Base-by-base conservation (phyloP, 2,329 filamentous ascomycete species). In the Helotiales sp. region DNA sequence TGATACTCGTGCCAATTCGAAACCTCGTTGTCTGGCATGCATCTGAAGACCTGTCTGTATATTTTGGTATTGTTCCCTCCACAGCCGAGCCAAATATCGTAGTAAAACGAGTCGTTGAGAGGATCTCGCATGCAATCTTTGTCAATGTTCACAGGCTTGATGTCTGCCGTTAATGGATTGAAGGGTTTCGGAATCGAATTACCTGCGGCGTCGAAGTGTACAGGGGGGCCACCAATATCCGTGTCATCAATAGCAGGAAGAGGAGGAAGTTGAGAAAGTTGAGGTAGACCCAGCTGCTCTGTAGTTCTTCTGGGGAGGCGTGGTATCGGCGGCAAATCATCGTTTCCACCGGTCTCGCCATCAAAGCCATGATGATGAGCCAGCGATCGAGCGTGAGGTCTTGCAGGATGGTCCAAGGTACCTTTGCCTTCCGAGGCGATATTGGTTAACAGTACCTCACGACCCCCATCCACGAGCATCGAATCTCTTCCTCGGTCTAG, bases 41-140 rank as follows among this genome's bases (percentile, higher is more conserved):
- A 97, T 55, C 94, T 89, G 82, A 99, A 99, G 8, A 99, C 95
- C 69, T 91, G 89, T 34, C 96, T 91, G 81, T 92, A 99, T 57
- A 99, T 86, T 77, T 93, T 95, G 2, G 96, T 99, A 78, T 99
- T 99, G 82, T 98, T 98, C 70, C 91, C 89, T 0, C 96, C 96
- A 62, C 93, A 89, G 20, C 89, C 86, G 71, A 91, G 89, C 96
- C 96, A 99, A 1, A 93, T 89, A 69, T 97, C 92, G 54, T 96
- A 87, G 77, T 93, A 92, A 79, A 99, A 99, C 1, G 85, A 82
- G 63, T 93, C 86, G 66, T 90, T 89, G 47, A 99, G 81, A 0
- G 96, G 96, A 79, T 99, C 96, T 17, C 86, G 87, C 93, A 99
- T 99, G 80, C 95, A 98, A 77, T 98, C 92, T 73, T 94, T 92